phyloP scores from a whole-genome alignment of 2,329 filamentous ascomycete species.

The Pyricularia grisea region DNA sequence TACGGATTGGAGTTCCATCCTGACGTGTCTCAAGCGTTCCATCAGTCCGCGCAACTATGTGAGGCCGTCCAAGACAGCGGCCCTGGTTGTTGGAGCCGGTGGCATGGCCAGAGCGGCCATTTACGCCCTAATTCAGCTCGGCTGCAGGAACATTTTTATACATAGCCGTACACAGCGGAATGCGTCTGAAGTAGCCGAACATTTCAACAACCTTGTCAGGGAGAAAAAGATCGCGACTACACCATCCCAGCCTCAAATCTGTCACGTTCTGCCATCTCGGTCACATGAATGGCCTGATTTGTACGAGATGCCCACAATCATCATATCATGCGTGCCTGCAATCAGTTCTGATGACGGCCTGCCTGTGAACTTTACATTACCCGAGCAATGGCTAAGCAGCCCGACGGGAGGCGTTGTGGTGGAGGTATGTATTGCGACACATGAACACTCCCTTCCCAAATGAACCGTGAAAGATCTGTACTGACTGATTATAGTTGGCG shows the following conservation, averaged over 20 bases:
- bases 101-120: conserved; percentile 69
- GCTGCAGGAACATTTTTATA: conserved; percentile 63
- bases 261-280: conserved; percentile 47
- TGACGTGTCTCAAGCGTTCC: conserved; percentile 54
- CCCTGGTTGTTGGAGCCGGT: conserved; percentile 50
- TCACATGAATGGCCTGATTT: conserved; percentile 52
- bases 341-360: conserved; percentile 49
- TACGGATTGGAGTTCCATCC: conserved; percentile 28
- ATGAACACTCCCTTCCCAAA: not conserved
- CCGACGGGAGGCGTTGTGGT: conserved; percentile 65
- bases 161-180: conserved; percentile 56
- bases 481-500: conserved; percentile 34
- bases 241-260: conserved; percentile 22
- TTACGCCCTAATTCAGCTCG: conserved; percentile 64
- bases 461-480: not conserved
- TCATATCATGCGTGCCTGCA: conserved; percentile 63
- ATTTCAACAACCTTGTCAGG: conserved; percentile 51
- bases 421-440: conserved; percentile 31
- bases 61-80: conserved; percentile 41
- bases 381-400: conserved; percentile 58
- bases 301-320: conserved; percentile 57
- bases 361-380: conserved; percentile 61
- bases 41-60: conserved; percentile 58
- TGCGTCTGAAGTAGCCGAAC: conserved; percentile 51
- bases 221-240: conserved; percentile 15